A percentile compares a stretch with the other conserved stretches of the same genome.
Evolutionary conservation across 2,329 filamentous ascomycete species (phyloP).

Genomic region (Fusarium foetens): DNA sequence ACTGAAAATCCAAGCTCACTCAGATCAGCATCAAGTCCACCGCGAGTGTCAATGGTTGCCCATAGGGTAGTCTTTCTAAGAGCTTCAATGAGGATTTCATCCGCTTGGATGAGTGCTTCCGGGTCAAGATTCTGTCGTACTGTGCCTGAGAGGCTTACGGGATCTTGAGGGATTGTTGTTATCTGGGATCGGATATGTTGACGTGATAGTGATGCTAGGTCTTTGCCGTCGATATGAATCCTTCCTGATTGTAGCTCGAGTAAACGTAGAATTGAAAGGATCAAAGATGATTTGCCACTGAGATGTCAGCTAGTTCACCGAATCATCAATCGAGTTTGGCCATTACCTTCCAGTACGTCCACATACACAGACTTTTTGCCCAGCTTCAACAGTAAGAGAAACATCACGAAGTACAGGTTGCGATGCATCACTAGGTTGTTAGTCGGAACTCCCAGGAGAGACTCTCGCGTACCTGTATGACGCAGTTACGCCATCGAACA

Average conservation of each 20-base stretch:
- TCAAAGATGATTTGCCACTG: conserved; percentile 62
- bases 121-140: conserved; percentile 62
- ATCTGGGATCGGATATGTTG: conserved; percentile 56
- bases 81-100: conserved; percentile 53
- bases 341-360: conserved; percentile 57
- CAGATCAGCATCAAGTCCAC: conserved; percentile 52
- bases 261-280: conserved; percentile 59
- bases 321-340: rapidly evolving
- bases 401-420: conserved; percentile 27
- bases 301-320: not conserved
- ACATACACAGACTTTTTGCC: conserved; percentile 61
- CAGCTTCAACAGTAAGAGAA: conserved; percentile 44
- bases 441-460: not conserved
- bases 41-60: conserved; percentile 50
- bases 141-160: conserved; percentile 56
- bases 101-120: conserved; percentile 42
- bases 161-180: conserved; percentile 60
- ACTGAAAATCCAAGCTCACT: conserved; percentile 50
- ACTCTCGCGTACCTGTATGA: conserved; percentile 38
- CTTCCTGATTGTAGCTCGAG: conserved; percentile 53
- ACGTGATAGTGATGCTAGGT: conserved; percentile 54
- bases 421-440: conserved; percentile 23
- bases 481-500: conserved; percentile 43
- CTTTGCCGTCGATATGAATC: conserved; percentile 57
- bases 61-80: conserved; percentile 57